phyloP scores from a whole-genome alignment of 257 asterid species.

The Prunella vulgaris region DNA sequence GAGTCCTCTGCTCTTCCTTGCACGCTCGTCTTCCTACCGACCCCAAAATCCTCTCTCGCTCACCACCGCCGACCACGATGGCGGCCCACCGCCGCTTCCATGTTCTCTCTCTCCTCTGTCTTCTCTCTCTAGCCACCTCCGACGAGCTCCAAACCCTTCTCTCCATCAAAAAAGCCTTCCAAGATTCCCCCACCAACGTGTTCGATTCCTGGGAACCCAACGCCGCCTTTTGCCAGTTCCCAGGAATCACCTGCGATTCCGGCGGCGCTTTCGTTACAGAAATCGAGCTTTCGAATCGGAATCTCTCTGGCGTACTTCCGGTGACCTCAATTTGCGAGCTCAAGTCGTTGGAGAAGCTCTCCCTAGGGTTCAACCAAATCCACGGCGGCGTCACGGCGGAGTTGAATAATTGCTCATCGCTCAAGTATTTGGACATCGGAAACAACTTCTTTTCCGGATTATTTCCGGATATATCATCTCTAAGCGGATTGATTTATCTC shows the following conservation, averaged over 20 bases:
- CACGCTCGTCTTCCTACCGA: conserved; percentile 23
- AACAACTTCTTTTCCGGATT: conserved; percentile 54
- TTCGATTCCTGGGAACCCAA: conserved; percentile 59
- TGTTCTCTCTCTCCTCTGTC: conserved; percentile 28
- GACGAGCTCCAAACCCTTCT: conserved; percentile 59
- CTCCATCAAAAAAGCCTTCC: conserved; percentile 50
- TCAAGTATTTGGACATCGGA: conserved; percentile 62
- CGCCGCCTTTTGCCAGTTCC: conserved; percentile 34
- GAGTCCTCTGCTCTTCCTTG: conserved; percentile 16
- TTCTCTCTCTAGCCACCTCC: conserved; percentile 42
- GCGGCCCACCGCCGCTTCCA: conserved; percentile 29
- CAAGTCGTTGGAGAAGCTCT: conserved; percentile 49
- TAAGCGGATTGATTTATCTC: conserved; percentile 38
- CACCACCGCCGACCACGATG: conserved; percentile 27
- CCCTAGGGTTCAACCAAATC: conserved; percentile 50
- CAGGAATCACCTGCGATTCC: conserved; percentile 61
- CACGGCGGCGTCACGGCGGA: conserved; percentile 37
- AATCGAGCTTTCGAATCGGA: conserved; percentile 54
- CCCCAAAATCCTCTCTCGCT: conserved; percentile 4
- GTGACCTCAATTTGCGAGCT: conserved; percentile 47
- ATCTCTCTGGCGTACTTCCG: conserved; percentile 49
- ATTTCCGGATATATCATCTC: conserved; percentile 47
- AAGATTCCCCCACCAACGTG: conserved; percentile 27
- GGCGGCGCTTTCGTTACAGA: conserved; percentile 36
- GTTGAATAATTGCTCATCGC: conserved; percentile 42